phyloP scores from a whole-genome alignment of 371 early-diverging fungal species.

The Chytridium lagenaria region DNA sequence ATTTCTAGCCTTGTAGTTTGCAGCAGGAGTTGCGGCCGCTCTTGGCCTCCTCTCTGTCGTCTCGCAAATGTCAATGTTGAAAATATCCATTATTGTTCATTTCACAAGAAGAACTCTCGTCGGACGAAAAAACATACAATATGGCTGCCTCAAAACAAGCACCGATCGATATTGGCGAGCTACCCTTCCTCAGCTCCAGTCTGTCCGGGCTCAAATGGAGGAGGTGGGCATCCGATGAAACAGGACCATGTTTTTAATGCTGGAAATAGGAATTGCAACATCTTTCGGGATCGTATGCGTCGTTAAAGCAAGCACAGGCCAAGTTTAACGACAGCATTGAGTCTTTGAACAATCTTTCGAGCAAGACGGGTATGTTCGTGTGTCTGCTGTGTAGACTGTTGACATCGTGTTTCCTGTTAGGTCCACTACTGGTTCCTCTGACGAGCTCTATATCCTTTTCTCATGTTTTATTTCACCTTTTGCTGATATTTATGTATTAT shows the following conservation, averaged over 20 bases:
- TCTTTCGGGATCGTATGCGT: conserved; percentile 80
- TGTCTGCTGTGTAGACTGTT: neutral
- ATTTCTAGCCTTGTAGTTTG: conserved; percentile 2
- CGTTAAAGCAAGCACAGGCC: conserved; percentile 85
- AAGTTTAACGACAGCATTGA: conserved; percentile 85
- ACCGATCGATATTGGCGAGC: conserved; percentile 81
- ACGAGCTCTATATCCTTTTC: conserved; percentile 54
- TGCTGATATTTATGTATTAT: neutral
- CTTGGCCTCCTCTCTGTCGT: neutral
- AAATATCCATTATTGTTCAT: conserved; percentile 3
- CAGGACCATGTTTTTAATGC: neutral
- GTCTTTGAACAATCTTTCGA: conserved; percentile 55
- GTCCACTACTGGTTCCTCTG: conserved; percentile 71
- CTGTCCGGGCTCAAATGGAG: conserved; percentile 83
- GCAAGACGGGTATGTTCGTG: conserved; percentile 48
- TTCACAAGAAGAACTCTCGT: neutral
- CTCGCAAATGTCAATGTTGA: conserved; percentile 13
- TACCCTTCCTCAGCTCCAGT: conserved; percentile 85
- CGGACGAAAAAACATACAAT: no score
- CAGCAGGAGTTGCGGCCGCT: neutral
- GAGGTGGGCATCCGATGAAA: conserved; percentile 61
- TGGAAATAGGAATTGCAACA: conserved; percentile 83
- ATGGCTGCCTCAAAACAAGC: conserved; percentile 5
- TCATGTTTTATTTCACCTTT: conserved; percentile 17
- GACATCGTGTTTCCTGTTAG: no score